Evolutionary conservation across 257 asterid genomes (phyloP).

Genomic region (Marsdenia floribunda): DNA sequence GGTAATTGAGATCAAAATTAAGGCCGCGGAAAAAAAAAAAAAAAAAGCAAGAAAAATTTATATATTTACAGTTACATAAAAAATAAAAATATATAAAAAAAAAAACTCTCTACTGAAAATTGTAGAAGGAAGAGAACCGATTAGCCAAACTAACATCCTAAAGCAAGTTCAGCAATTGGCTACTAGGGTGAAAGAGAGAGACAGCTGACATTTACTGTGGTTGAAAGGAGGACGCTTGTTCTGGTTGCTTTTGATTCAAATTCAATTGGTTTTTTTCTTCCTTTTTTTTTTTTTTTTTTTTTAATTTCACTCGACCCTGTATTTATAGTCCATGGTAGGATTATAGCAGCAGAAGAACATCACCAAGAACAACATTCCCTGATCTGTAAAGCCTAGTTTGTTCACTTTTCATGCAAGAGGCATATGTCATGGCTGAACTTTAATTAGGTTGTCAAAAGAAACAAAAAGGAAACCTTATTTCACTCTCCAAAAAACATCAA

Average conservation of each 20-base stretch:
- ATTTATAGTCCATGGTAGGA: background rate
- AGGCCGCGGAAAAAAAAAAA: background rate
- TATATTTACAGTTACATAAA: background rate
- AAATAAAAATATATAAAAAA: too few species aligned
- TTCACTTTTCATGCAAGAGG: constrained; percentile 1
- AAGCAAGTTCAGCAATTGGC: too few species aligned
- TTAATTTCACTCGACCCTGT: too few species aligned
- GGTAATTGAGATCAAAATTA: background rate
- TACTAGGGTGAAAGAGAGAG: background rate
- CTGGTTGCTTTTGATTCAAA: background rate
- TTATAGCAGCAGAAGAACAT: background rate
- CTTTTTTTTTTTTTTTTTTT: too few species aligned
- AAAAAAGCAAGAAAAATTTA: background rate
- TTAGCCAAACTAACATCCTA: background rate
- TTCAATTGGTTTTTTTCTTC: background rate
- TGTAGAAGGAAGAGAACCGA: background rate
- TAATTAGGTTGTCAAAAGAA: background rate
- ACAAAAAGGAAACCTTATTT: background rate
- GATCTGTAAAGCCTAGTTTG: constrained; percentile 7
- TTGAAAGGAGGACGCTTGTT: background rate
- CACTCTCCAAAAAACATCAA: background rate
- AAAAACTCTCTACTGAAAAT: background rate
- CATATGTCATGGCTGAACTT: constrained; percentile 1
- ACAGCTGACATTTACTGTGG: background rate
- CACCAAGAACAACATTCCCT: background rate